Conservation (phyloP, 768 basidiomycete genomes). For the Lactarius sp. region DNA sequence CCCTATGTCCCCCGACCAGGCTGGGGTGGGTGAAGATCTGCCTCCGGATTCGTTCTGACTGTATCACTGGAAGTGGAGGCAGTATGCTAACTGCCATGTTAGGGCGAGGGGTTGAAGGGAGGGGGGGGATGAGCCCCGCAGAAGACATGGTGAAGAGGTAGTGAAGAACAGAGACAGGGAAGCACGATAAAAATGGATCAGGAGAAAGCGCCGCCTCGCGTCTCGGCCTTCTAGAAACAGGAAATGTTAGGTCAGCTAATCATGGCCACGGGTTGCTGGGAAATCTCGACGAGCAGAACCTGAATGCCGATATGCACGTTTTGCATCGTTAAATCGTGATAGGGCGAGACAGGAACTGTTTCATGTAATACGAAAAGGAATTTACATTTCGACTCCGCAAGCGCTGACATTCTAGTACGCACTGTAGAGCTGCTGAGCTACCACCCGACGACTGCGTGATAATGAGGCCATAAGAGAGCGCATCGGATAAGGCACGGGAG, state of each 20-base stretch:
- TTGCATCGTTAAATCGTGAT: neutral
- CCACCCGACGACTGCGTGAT: neutral
- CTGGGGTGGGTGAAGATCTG: slow-evolving; percentile 9
- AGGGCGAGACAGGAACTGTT: neutral
- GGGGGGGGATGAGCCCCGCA: no score
- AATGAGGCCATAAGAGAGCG: neutral
- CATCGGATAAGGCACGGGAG: neutral
- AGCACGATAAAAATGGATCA: neutral
- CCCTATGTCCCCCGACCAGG: neutral
- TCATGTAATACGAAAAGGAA: neutral
- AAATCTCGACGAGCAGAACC: neutral
- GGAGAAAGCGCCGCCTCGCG: neutral
- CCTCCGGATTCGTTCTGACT: neutral
- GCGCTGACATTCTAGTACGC: neutral
- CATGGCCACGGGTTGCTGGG: neutral
- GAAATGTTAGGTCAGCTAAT: neutral
- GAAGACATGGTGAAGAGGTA: neutral
- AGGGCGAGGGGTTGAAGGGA: neutral
- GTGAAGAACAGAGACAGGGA: neutral
- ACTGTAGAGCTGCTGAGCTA: neutral
- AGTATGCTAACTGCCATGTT: neutral
- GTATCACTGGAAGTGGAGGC: slow-evolving; percentile 4
- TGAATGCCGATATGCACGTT: neutral
- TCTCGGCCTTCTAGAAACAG: neutral
- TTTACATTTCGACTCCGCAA: neutral